Evolutionary conservation across 768 basidiomycete genomes (phyloP), one percentile per base, ranked within the genome.

Genomic region (Rubroboletus pulcherrimus): DNA sequence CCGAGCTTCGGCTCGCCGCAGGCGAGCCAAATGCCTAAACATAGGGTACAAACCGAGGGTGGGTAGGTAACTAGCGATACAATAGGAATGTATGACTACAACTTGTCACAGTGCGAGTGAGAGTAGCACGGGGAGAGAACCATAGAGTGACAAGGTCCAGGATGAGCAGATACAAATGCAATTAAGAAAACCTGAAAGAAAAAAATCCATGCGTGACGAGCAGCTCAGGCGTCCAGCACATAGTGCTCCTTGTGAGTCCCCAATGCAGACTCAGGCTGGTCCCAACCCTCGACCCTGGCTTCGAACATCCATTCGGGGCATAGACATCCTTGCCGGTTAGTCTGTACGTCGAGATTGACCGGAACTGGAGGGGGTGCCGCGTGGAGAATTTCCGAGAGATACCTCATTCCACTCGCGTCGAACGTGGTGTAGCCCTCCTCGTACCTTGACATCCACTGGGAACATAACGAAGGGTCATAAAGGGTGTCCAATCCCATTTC

Each of bases 241-340:
- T 19, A 26, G 33, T n/a, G 47, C 0, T 51, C 46, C 19, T 35
- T 35, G 53, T 31, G 49, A 4, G 33, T 19, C 5, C 41, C 29
- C 29, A 55, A 34, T 15, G 14, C 14, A 5, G 60, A 54, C n/a
- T n/a, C n/a, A n/a, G n/a, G n/a, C 6, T 41, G 1, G 10, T 59
- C 49, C 64, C 64, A 63, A 2, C 63, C 63, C 5, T 58, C 59
- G 45, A 49, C 17, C 1, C 61, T 47, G 10, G 34, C 39, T 31
- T 65, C 53, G 44, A 44, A 45, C 64, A 66, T 66, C 64, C 64
- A 65, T 8, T 65, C 64, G n/a, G 64, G 56, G 12, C 58, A 65
- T 5, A 66, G 53, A 48, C 61, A 63, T n/a, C 56, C 64, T 2
- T 61, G 56, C 12, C 33, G 58, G 6, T 33, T 33, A 0, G 42